Percentiles rank a stretch among this genome's conserved stretches.
Evolutionary conservation across 306 rosid genomes (phyloP).

Genomic region (Citrullus mucosospermus): DNA sequence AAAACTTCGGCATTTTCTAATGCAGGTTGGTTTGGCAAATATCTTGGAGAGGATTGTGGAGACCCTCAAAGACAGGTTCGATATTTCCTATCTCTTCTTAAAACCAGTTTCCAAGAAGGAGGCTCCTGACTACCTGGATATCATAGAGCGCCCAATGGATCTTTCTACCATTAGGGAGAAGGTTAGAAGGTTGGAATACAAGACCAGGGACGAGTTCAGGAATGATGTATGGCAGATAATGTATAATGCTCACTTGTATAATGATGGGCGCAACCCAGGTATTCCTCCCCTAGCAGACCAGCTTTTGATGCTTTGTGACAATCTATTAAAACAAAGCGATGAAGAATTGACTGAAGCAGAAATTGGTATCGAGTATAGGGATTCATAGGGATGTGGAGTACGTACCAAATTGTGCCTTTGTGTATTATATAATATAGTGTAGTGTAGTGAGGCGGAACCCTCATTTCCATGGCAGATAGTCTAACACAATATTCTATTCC

Average conservation of each 20-base stretch:
- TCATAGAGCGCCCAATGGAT: conserved; percentile 81
- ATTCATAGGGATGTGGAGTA: not conserved
- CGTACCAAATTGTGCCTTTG: not conserved
- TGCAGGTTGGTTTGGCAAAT: conserved; percentile 88
- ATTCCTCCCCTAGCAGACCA: conserved; percentile 92
- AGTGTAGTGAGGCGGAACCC: not conserved
- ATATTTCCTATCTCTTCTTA: conserved; percentile 58
- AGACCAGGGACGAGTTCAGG: conserved; percentile 79
- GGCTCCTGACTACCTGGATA: conserved; percentile 82
- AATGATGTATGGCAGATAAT: conserved; percentile 79
- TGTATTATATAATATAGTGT: not conserved
- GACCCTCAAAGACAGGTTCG: conserved; percentile 43
- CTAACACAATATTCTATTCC: not conserved
- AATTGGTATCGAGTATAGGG: conserved; percentile 56
- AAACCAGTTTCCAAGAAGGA: conserved; percentile 87
- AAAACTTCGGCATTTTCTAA: not conserved
- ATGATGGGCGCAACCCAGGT: conserved; percentile 74
- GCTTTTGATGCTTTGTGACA: conserved; percentile 82
- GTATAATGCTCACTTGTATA: conserved; percentile 69
- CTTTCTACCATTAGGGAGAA: conserved; percentile 69
- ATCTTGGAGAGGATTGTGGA: conserved; percentile 86
- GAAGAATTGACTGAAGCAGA: conserved; percentile 78
- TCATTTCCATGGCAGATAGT: not conserved
- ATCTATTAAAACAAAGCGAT: conserved; percentile 57
- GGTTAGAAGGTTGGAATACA: conserved; percentile 84